Evolutionary conservation across 768 basidiomycete species (phyloP).

Genomic region (Hygrophorus russula): DNA sequence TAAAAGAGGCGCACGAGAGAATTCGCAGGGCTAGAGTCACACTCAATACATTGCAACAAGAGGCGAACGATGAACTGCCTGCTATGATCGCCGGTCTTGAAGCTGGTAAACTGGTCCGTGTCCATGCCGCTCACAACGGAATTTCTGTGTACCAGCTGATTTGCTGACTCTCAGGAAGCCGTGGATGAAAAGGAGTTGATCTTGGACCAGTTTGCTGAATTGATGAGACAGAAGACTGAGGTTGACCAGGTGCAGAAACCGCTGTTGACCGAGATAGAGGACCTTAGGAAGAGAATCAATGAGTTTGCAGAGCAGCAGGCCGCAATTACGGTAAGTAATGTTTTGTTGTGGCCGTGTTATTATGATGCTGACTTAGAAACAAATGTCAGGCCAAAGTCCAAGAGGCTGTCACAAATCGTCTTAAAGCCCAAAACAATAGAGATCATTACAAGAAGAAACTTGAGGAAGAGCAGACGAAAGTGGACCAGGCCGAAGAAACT

Average conservation of each 20-base stretch:
- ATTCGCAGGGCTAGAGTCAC: constrained; percentile 21
- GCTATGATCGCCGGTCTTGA: constrained; percentile 48
- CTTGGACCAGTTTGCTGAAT: constrained; percentile 36
- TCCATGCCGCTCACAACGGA: neutral
- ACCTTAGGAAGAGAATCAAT: constrained; percentile 35
- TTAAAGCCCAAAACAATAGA: constrained; percentile 37
- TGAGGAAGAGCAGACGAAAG: constrained; percentile 31
- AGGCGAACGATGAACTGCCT: constrained; percentile 61
- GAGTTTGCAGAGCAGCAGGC: constrained; percentile 36
- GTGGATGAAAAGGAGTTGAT: constrained; percentile 38
- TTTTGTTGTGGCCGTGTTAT: neutral
- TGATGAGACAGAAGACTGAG: constrained; percentile 31
- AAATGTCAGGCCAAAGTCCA: constrained; percentile 36
- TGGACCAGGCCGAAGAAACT: constrained; percentile 32
- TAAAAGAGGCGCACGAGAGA: constrained; percentile 14
- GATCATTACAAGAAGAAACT: constrained; percentile 43
- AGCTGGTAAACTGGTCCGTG: constrained; percentile 39
- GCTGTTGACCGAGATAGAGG: constrained; percentile 31
- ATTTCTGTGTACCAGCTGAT: neutral
- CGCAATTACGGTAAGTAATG: constrained; percentile 31
- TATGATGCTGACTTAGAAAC: constrained; percentile 1
- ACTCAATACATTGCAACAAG: constrained; percentile 36
- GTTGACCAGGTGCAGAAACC: constrained; percentile 34
- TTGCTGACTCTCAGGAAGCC: constrained; percentile 31
- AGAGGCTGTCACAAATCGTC: constrained; percentile 34